Base-by-base conservation (phyloP, 208 protist species). In the Acanthamoeba castellanii region DNA sequence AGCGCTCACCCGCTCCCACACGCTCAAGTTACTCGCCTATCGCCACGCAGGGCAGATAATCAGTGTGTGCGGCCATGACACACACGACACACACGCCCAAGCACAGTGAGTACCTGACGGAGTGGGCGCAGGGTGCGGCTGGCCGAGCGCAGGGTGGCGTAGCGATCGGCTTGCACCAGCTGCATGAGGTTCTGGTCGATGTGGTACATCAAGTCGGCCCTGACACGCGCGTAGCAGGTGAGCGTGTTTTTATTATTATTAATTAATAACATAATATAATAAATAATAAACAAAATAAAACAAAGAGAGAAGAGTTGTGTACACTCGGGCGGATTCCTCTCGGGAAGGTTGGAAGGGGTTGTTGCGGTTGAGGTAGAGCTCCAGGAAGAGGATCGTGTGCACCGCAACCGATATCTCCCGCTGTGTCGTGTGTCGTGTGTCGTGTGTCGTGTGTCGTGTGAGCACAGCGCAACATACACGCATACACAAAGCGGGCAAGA, bases 141-240 rank as follows among this genome's bases (percentile, higher is more conserved):
- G 76, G 76, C 32, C 42, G 76, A 57, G 45, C 50, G 76, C 76
- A 57, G 45, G 22, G 50, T 50, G 76, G 45, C 45, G 76, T 85
- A 85, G 42, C 76, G 76, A n/a, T 85, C 76, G 76, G 76, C 76
- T 27, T 50, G 76, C n/a, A 57, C 50, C 45, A 59, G 76, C 45
- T 32, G 25, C 76, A 57, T n/a, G 27, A 85, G 76, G 25, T 50
- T 50, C 76, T 50, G 45, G 27, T 50, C 50, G 45, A 57, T 57
- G 45, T 85, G 76, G 76, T 85, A 85, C 45, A 50, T 57, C 76
- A 85, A 22, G 11, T 57, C 76, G 76, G 27, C 20, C 76, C 45
- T 59, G 76, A 0, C 47, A 50, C 30, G 20, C 14, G 34, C 22
- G 22, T 0, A 13, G 11, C 5, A 50, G 47, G 47, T 50, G 47